These are phyloP conservation scores for Hyaloscypha finlandica DNA, from an alignment of 495 filamentous ascomycete genomes.

Conservation along the genomic window DNA sequence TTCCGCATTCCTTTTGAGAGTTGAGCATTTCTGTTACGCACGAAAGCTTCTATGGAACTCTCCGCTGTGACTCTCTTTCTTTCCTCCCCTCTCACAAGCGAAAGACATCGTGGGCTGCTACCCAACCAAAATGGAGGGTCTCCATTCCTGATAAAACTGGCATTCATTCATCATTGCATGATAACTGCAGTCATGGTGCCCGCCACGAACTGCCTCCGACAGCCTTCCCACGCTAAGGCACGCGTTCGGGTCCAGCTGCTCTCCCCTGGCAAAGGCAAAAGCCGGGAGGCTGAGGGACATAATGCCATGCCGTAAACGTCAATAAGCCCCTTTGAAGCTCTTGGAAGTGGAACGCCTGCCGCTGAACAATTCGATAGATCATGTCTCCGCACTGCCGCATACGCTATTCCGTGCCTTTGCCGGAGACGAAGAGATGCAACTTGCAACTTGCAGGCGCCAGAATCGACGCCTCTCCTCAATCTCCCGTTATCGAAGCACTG, in stretches of 20 bases:
- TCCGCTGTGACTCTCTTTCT: background rate
- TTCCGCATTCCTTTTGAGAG: background rate
- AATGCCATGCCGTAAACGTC: background rate
- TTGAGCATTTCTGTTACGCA: background rate
- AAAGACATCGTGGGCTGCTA: background rate
- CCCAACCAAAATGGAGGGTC: background rate
- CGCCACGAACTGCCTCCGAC: background rate
- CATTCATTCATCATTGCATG: conserved; percentile 9
- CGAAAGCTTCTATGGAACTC: background rate
- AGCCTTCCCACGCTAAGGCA: conserved; percentile 10
- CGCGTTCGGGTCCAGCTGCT: conserved; percentile 5
- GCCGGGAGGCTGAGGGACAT: background rate
- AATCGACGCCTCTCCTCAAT: background rate
- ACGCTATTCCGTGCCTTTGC: background rate
- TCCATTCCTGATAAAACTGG: background rate
- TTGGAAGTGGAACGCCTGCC: background rate
- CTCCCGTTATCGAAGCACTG: background rate
- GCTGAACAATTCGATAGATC: conserved; percentile 7
- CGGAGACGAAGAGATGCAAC: too few species aligned
- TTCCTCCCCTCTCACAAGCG: background rate
- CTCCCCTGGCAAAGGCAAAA: background rate
- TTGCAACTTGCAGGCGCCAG: background rate
- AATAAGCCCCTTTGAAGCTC: background rate
- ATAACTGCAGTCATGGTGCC: background rate
- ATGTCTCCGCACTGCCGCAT: background rate